Conservation (phyloP, 179 eudicot genomes). For the Dionaea muscipula region DNA sequence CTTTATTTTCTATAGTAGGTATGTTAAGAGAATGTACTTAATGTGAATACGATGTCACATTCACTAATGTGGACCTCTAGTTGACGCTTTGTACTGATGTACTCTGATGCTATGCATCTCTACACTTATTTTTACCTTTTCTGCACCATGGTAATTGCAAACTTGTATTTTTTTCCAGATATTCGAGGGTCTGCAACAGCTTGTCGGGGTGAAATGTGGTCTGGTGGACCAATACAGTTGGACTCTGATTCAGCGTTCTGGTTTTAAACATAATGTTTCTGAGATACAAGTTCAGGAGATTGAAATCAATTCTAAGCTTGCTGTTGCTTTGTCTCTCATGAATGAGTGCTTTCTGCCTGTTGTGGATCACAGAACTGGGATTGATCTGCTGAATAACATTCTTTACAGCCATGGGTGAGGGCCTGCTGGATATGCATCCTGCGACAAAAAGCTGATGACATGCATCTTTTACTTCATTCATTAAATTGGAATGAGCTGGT, state of each 20-base stretch:
- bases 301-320: slow-evolving; percentile 72
- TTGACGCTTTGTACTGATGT: not conserved
- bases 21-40: no score
- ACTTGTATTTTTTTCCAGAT: slow-evolving; percentile 40
- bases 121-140: not conserved
- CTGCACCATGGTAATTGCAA: not conserved
- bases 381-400: slow-evolving; percentile 57
- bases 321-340: slow-evolving; percentile 68
- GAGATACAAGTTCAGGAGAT: slow-evolving; percentile 23
- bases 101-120: not conserved
- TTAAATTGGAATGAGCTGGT: not conserved
- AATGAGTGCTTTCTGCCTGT: slow-evolving; percentile 90
- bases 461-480: not conserved
- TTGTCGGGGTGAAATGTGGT: slow-evolving; percentile 49
- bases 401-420: slow-evolving; percentile 86
- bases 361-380: slow-evolving; percentile 65
- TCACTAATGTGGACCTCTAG: no score
- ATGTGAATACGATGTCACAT: no score
- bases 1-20: no score
- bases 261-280: slow-evolving; percentile 22
- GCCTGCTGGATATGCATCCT: not conserved
- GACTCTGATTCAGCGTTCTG: slow-evolving; percentile 54
- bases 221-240: slow-evolving; percentile 71
- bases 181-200: slow-evolving; percentile 37
- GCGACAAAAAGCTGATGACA: not conserved